Conservation (phyloP, 148 eudicot genomes). For the Camellia granthamiana region DNA sequence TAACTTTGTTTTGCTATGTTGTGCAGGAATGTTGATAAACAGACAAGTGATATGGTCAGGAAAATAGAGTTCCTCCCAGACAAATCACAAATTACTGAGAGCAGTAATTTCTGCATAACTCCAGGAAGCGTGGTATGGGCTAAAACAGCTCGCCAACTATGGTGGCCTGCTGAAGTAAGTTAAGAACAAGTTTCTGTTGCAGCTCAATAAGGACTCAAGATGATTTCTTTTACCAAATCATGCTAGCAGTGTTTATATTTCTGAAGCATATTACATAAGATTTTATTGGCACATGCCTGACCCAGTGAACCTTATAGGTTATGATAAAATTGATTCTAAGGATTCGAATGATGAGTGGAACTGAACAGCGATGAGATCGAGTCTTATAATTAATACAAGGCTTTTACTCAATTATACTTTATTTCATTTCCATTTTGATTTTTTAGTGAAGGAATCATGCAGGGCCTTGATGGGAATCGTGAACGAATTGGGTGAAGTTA, state of each 20-base stretch:
- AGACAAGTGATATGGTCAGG: not conserved
- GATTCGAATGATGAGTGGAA: not conserved
- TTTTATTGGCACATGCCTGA: not conserved
- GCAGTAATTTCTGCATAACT: constrained; percentile 14
- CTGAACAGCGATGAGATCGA: not conserved
- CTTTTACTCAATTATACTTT: not conserved
- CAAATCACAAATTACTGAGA: constrained; percentile 24
- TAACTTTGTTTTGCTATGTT: not conserved
- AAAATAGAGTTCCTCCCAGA: constrained; percentile 23
- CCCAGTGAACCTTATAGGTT: not conserved
- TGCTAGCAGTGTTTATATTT: not conserved
- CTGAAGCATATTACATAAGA: constrained; percentile 1
- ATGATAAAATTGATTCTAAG: not conserved
- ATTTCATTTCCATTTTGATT: not conserved
- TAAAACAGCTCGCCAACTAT: constrained; percentile 17
- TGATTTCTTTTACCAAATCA: not conserved
- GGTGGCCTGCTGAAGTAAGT: constrained; percentile 39
- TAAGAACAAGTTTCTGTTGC: not conserved
- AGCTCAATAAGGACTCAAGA: not conserved
- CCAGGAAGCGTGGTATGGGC: constrained; percentile 35
- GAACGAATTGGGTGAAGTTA: too few relatives aligned
- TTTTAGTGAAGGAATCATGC: not conserved
- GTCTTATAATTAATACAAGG: too few relatives aligned
- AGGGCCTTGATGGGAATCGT: too few relatives aligned
- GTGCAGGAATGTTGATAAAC: constrained; percentile 23